phyloP scores from a whole-genome alignment of 345 rosid genomes.

The Sapria himalayana region DNA sequence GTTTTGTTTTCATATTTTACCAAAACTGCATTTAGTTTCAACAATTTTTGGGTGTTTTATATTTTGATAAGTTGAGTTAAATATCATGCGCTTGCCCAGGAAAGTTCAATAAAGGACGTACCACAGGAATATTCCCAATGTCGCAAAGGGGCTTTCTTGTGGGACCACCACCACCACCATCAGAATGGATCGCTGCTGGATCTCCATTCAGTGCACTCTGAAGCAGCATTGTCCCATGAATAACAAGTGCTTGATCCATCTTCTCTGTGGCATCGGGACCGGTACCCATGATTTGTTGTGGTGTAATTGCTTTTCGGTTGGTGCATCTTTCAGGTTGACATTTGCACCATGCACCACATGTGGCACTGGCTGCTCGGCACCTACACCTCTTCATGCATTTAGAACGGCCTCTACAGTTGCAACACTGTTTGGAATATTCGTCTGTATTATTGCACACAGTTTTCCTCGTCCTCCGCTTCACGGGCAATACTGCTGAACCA shows the following conservation, averaged over 20 bases:
- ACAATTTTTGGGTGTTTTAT: too few relatives aligned
- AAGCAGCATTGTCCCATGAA: constrained; percentile 66
- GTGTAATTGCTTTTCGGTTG: constrained; percentile 20
- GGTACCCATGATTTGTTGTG: constrained; percentile 7
- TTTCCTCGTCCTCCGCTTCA: constrained; percentile 5
- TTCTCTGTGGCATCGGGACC: constrained; percentile 17
- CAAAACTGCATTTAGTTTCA: too few relatives aligned
- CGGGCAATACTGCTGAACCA: constrained; percentile 7
- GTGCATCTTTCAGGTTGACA: constrained; percentile 43
- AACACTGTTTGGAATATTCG: constrained; percentile 31
- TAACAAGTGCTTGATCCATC: constrained; percentile 25
- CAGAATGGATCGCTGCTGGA: constrained; percentile 16
- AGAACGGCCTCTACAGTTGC: constrained; percentile 46
- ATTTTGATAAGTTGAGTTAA: too few relatives aligned
- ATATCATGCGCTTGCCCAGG: neutral
- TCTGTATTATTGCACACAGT: too few relatives aligned
- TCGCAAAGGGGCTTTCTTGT: constrained; percentile 65
- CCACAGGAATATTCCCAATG: constrained; percentile 66
- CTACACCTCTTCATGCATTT: constrained; percentile 77
- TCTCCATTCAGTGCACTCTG: constrained; percentile 47
- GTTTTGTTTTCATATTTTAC: too few relatives aligned
- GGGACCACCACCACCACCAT: constrained; percentile 19
- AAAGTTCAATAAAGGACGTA: constrained; percentile 7
- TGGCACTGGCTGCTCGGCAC: constrained; percentile 42
- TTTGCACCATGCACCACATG: constrained; percentile 48